Base-by-base conservation (phyloP, 495 filamentous ascomycete species). In the Venustampulla echinocandica region DNA sequence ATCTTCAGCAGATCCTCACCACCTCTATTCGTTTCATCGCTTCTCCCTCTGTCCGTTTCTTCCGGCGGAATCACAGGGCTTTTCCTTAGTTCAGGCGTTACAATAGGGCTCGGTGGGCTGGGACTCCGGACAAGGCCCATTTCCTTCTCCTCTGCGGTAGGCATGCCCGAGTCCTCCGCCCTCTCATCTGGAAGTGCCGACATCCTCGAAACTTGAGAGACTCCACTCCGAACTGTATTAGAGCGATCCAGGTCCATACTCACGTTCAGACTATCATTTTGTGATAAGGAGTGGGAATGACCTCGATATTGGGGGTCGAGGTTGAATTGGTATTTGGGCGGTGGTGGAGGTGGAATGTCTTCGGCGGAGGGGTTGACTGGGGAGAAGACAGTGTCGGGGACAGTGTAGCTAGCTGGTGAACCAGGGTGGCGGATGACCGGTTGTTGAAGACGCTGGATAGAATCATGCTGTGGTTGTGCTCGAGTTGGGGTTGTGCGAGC, bases 351-450 rank as follows among this genome's bases (percentile, higher is more conserved):
- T 11, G 56, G 56, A n/a, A 52, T 21, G 17, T 49, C 45, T 14
- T 40, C 14, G 11, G 47, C 40, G 1, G 40, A 10, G 10, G 35
- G 40, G 20, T 59, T 55, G 3, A 55, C 23, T 18, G 56, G 56
- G 2, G 40, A 47, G 37, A 55, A 59, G 0, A 41, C 45, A 3
- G 36, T 37, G 18, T 53, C 52, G 2, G 52, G 52, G 6, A 55
- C 33, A 3, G 48, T 49, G 22, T 55, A 55, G 2, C 40, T 34
- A 14, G 56, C 52, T 43, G 55, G 50, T 9, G 44, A 52, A 30
- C 53, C 44, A 3, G 55, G 55, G 23, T 59, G 56, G 21, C 50
- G 34, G 1, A 59, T 18, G 5, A 32, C 7, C 22, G 51, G 55
- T 19, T 55, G 39, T 19, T 50, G 47, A 0, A 49, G 52, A 7